Conservation (phyloP, 2,329 filamentous ascomycete species). For the Huntiella moniliformis region DNA sequence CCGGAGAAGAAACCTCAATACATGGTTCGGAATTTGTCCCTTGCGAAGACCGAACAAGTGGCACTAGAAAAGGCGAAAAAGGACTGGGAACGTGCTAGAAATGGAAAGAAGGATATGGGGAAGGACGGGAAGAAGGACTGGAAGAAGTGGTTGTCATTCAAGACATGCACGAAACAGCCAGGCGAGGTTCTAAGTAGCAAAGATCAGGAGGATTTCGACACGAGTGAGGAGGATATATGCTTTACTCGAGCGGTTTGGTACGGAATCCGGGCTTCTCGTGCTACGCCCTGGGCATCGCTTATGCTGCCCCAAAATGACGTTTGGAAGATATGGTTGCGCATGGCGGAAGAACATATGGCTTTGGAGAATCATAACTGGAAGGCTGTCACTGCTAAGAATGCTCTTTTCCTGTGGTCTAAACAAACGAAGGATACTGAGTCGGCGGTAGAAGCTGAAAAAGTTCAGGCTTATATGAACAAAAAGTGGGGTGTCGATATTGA, state of each 20-base stretch:
- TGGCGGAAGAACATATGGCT: slow-evolving; percentile 25
- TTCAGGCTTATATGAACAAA: background rate
- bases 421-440: too few relatives aligned
- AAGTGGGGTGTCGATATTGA: background rate
- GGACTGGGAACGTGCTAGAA: too few relatives aligned
- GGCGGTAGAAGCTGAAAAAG: background rate
- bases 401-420: slow-evolving; percentile 22
- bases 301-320: slow-evolving; percentile 31
- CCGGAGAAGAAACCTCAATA: too few relatives aligned
- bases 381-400: slow-evolving; percentile 30
- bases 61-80: too few relatives aligned
- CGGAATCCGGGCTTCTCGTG: slow-evolving; percentile 34
- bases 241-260: slow-evolving; percentile 41
- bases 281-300: slow-evolving; percentile 34
- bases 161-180: too few relatives aligned
- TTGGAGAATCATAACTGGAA: slow-evolving; percentile 21
- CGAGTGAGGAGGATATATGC: slow-evolving; percentile 12
- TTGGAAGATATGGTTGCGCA: slow-evolving; percentile 35
- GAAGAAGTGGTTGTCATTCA: too few relatives aligned
- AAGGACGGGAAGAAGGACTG: too few relatives aligned
- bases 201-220: too few relatives aligned
- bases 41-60: too few relatives aligned
- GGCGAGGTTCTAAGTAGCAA: too few relatives aligned
- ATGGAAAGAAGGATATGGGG: too few relatives aligned
- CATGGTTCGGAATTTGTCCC: too few relatives aligned